Base-by-base conservation (phyloP, 2,329 filamentous ascomycete species). In the Alternaria postmessia region DNA sequence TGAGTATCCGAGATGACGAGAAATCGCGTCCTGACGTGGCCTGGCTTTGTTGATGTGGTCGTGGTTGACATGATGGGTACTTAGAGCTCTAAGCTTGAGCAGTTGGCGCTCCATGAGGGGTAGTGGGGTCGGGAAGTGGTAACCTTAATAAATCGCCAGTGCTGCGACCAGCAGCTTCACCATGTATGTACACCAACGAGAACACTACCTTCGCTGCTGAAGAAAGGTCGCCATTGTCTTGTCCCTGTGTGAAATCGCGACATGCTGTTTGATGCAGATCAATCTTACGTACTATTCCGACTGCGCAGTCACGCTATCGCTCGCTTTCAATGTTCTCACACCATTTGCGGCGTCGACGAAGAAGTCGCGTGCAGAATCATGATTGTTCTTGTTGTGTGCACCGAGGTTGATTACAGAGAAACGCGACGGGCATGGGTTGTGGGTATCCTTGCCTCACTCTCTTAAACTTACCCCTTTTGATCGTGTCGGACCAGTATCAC, bases 1-100 rank as follows among this genome's bases (percentile, higher is more conserved):
- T 83, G 81, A 0, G 81, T 83, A 61, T 83, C 81, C 5, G 81
- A 82, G 32, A 83, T 73, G 51, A 83, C 74, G 20, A 83, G 75
- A 38, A 83, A 72, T 11, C 80, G 76, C 2, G 80, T 82, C 57
- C 75, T 79, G 46, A 79, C 59, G 16, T 41, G 55, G 9, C 57
- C 5, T 14, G 62, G 18, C 39, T 32, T 39, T 38, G 34, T 16
- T 18, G 39, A 22, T 36, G 30, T 32, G 16, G 59, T 43, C 39
- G 26, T 32, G 16, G 59, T 43, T 16, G 65, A 57, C 64, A 68
- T 73, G 62, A 48, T 61, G 59, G 46, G 42, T 14, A 22, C 24
- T 44, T 43, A 36, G n/a, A 62, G 60, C 41, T 54, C 48, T 26
- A 9, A 16, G 24, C 41, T 51, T 44, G 44, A 32, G 39, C 36